These are phyloP conservation scores for Raffaelea albimanens DNA, from an alignment of 2,329 filamentous ascomycete species.

Conservation along the genomic window DNA sequence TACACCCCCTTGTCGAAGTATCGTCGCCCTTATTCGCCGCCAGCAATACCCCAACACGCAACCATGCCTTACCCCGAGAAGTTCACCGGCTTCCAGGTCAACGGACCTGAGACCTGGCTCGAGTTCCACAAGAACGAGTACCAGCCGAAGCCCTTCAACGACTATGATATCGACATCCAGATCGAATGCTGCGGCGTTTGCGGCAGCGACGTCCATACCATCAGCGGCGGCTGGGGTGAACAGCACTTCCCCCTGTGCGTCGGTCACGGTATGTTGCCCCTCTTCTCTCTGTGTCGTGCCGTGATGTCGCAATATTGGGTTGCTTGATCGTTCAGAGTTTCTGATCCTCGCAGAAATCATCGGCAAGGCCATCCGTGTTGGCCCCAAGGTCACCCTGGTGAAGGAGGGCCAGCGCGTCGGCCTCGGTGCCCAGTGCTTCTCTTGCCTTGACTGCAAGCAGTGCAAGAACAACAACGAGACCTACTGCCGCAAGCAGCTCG, in stretches of 20 bases:
- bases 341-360: conserved; percentile 46
- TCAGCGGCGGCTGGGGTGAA: conserved; percentile 58
- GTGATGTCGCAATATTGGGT: neutral
- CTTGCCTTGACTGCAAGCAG: conserved; percentile 54
- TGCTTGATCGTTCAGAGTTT: neutral
- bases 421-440: conserved; percentile 58
- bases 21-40: neutral
- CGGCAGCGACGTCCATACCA: conserved; percentile 62
- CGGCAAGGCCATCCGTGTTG: conserved; percentile 58
- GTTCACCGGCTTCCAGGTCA: conserved; percentile 52
- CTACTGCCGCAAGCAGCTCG: conserved; percentile 52
- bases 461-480: conserved; percentile 60
- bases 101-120: conserved; percentile 42
- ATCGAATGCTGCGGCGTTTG: conserved; percentile 74
- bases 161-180: conserved; percentile 81
- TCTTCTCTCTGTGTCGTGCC: conserved; percentile 3
- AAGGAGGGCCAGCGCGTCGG: conserved; percentile 56
- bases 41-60: neutral
- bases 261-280: conserved; percentile 45
- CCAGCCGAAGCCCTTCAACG: conserved; percentile 76
- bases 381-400: conserved; percentile 50
- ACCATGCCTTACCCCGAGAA: conserved; percentile 48
- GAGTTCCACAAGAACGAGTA: conserved; percentile 65
- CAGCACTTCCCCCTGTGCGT: conserved; percentile 56
- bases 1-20: neutral